Evolutionary conservation across 2,329 filamentous ascomycete genomes (phyloP), one percentile per base, ranked within the genome.

Genomic region (Ascochyta rabiei): DNA sequence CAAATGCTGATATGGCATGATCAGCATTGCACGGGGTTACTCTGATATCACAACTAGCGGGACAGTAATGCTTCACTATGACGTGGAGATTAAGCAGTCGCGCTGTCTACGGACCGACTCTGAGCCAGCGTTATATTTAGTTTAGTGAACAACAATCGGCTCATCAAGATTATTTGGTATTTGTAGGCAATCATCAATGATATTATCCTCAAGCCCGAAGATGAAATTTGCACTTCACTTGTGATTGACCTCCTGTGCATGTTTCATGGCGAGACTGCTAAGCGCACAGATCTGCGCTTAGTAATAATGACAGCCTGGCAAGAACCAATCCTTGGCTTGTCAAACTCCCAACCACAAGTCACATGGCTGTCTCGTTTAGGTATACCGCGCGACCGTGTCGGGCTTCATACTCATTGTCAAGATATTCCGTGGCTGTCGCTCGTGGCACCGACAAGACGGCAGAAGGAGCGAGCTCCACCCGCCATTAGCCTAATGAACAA

Each of bases 401-500:
- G 57, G 35, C 49, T 57, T 54, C 57, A 58, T 62, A 62, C 60
- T 57, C 40, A 30, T 58, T 56, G 48, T 53, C 53, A 56, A 53
- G 55, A 62, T 43, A 45, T 31, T 53, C 13, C 47, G 45, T 45
- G 18, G 28, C 10, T 37, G 46, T 42, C 48, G 57, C 54, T 41
- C 48, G 40, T 34, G 30, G 33, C 24, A 57, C 47, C 49, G 37
- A 59, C 53, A 59, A 56, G 58, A 40, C 66, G 67, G 63, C 58
- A 64, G 57, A 70, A 69, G 64, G 61, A 50, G 56, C 48, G 61
- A 48, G 53, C 43, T 63, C 59, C 56, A 61, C 64, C 50, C 48
- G 56, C 68, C 42, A 72, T 72, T 73, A 73, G 69, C 63, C 71
- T 72, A 72, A 72, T 72, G 35, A 62, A 53, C 42, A 56, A 56